A percentile compares a stretch with the other conserved stretches of the same genome.
Conservation (phyloP, 345 rosid genomes). For the Brassica nigra region DNA sequence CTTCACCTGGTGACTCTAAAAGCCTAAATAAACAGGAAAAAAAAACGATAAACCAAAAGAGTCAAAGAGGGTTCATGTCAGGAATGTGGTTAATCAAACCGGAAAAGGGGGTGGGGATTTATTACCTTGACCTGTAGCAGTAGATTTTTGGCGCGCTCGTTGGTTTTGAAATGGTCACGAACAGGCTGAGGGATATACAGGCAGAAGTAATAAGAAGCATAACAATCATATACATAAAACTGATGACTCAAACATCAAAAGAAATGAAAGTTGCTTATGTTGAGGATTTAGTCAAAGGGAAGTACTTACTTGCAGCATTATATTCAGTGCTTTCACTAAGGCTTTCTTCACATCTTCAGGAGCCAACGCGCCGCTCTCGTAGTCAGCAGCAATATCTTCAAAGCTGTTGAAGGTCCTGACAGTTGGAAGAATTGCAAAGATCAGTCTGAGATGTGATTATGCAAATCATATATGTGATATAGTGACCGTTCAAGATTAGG, state of each 20-base stretch:
- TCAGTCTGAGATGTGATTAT: not conserved
- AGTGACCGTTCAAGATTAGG: not conserved
- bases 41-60: not conserved
- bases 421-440: constrained; percentile 9
- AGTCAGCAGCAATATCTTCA: not conserved
- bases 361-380: constrained; percentile 34
- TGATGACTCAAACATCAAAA: not conserved
- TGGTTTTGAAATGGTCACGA: constrained; percentile 11
- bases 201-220: not conserved
- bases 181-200: constrained; percentile 5
- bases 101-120: not conserved
- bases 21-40: not conserved
- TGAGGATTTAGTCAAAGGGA: not conserved
- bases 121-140: not conserved
- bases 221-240: not conserved
- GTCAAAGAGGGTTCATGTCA: not conserved
- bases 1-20: constrained; percentile 13
- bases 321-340: constrained; percentile 61
- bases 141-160: not conserved
- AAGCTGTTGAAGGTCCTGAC: constrained; percentile 43
- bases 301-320: constrained; percentile 66
- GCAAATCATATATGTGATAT: not conserved
- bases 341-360: constrained; percentile 83
- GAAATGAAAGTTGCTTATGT: not conserved
- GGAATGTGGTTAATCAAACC: not conserved